phyloP scores from a whole-genome alignment of 371 early-diverging fungal species.

The Gilbertella persicaria region DNA sequence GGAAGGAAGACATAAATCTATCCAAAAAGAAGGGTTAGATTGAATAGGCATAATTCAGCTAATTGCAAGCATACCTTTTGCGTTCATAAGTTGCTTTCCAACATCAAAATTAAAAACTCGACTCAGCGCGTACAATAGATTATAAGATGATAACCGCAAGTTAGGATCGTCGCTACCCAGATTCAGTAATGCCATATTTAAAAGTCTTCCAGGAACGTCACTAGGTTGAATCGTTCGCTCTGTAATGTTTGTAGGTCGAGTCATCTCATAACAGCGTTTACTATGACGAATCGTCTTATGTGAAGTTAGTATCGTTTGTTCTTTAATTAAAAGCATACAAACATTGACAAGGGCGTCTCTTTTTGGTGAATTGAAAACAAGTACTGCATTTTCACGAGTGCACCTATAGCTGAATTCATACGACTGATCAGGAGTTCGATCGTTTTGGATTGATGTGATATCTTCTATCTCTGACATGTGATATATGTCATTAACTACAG shows the following conservation, averaged over 20 bases:
- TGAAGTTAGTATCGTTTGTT: constrained; percentile 35
- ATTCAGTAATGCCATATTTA: constrained; percentile 91
- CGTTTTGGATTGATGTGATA: constrained; percentile 49
- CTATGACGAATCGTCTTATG: too few relatives aligned
- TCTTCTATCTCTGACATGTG: constrained; percentile 86
- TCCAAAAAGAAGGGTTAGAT: not conserved
- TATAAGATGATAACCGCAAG: constrained; percentile 84
- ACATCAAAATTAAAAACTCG: constrained; percentile 80
- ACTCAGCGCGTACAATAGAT: constrained; percentile 81
- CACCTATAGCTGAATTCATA: constrained; percentile 75
- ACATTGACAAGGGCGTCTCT: too few relatives aligned
- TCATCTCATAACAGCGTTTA: constrained; percentile 68
- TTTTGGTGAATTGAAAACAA: constrained; percentile 75
- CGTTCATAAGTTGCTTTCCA: constrained; percentile 78
- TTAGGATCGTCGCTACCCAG: constrained; percentile 78
- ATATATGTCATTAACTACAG: constrained; percentile 81
- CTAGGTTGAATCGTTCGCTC: constrained; percentile 80
- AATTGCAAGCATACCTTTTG: constrained; percentile 57
- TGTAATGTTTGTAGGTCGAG: constrained; percentile 60
- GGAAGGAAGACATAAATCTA: constrained; percentile 85
- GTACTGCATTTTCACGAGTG: constrained; percentile 63
- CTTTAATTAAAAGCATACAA: constrained; percentile 65
- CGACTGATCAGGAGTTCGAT: constrained; percentile 62
- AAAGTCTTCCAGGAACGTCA: constrained; percentile 89
- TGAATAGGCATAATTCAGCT: too few relatives aligned